Evolutionary conservation across 148 eudicot genomes (phyloP), one percentile per base, ranked within the genome.

Genomic region (Amaranthus cruentus): DNA sequence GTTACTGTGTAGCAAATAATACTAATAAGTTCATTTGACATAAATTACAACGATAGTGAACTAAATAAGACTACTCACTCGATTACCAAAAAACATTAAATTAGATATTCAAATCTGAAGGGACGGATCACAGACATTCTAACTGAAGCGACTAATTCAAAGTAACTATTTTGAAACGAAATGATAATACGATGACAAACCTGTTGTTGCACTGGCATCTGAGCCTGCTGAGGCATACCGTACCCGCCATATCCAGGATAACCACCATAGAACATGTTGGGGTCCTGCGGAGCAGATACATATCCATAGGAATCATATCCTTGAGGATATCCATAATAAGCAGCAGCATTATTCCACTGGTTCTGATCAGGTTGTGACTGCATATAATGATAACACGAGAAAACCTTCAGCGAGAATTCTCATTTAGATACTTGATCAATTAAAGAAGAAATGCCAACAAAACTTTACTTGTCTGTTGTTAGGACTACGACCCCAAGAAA

Each of bases 401-500:
- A 48, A 55, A 69, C 54, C 47, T 70, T 49, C 48, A 62, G 8
- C 43, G 28, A 3, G 44, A 38, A 7, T 2, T 28, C 43, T 11
- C 6, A n/a, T 58, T 65, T 3, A 60, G 2, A 51, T 2, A 13
- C 12, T 55, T 1, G 3, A 10, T 10, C 49, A 12, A 48, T 8
- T 8, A 50, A 18, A 50, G 38, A 28, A 9, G 18, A 51, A 54
- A 13, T 56, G 9, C 9, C 66, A 75, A 47, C 47, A 61, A 55
- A 14, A 4, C 54, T 56, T 7, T 7, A 91, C 97, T 91, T 86
- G 93, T 72, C 86, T 88, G 85, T 87, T 94, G 55, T 96, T 82
- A 70, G 95, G 92, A 80, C 86, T 91, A 71, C 95, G 98, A 47
- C 98, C 98, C 98, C 98, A 94, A 38, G 98, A 95, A 69, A 94